phyloP scores from a whole-genome alignment of 1,284 basidiomycete species.

The Phlebopus sp. region DNA sequence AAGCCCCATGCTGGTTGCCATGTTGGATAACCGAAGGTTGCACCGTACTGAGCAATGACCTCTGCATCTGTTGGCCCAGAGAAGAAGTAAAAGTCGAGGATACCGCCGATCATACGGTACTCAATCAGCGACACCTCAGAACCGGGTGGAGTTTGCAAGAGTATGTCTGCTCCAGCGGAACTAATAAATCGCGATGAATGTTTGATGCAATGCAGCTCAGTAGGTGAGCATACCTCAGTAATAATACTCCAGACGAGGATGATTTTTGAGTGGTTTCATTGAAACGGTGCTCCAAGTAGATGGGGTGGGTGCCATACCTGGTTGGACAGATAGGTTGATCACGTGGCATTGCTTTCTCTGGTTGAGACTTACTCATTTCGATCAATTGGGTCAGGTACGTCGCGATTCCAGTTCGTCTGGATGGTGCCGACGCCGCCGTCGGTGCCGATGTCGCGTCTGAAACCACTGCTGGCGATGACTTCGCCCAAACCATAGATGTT shows the following conservation, averaged over 20 bases:
- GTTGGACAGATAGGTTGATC: constrained; percentile 9
- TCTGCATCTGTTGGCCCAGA: constrained; percentile 56
- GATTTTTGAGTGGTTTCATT: constrained; percentile 43
- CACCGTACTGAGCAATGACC: constrained; percentile 63
- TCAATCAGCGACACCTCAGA: constrained; percentile 52
- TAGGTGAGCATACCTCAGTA: constrained; percentile 44
- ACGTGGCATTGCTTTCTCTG: not conserved
- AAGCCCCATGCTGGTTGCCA: constrained; percentile 65
- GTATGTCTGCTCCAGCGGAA: constrained; percentile 59
- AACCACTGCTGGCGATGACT: constrained; percentile 59
- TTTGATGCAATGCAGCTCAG: not conserved
- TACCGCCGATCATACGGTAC: constrained; percentile 60
- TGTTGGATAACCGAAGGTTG: constrained; percentile 52
- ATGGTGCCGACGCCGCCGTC: constrained; percentile 51
- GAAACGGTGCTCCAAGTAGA: constrained; percentile 61
- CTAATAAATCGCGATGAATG: constrained; percentile 8
- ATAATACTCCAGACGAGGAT: constrained; percentile 61
- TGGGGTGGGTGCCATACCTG: constrained; percentile 60
- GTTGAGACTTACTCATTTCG: constrained; percentile 47
- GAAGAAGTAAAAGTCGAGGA: constrained; percentile 64
- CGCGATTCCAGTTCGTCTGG: constrained; percentile 68
- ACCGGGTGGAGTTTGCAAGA: constrained; percentile 49
- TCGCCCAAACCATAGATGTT: constrained; percentile 78
- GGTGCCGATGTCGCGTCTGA: constrained; percentile 54
- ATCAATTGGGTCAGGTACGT: constrained; percentile 52